A percentile compares a stretch with the other conserved stretches of the same genome.
phyloP scores from a whole-genome alignment of 2,329 filamentous ascomycete genomes.

The Verticillium zaregamsianum region DNA sequence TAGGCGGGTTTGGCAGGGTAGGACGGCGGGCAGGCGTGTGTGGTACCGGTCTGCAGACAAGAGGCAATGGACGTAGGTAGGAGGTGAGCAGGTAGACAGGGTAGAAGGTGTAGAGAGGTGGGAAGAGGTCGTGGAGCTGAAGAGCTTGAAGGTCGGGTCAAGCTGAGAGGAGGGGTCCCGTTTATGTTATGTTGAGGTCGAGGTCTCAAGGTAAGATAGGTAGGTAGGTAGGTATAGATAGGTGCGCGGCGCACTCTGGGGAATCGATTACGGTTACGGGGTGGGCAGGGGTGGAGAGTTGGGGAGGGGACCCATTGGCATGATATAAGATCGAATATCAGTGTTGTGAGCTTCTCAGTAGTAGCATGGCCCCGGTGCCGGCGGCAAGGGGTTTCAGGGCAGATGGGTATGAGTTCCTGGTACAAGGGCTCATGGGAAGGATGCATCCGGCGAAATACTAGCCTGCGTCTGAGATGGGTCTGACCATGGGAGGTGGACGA shows the following conservation, averaged over 20 bases:
- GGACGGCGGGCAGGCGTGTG: conserved; percentile 13
- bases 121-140: conserved; percentile 1
- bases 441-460: background rate
- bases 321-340: background rate
- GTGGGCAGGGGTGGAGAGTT: background rate
- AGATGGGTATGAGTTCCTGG: background rate
- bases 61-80: background rate
- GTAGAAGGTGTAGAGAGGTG: background rate
- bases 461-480: background rate
- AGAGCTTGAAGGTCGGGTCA: conserved; percentile 6
- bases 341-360: background rate
- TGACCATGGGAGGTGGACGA: background rate
- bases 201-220: background rate
- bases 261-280: background rate
- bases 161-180: conserved; percentile 2
- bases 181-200: conserved; percentile 1
- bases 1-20: conserved; percentile 8
- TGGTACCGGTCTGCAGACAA: background rate
- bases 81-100: background rate
- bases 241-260: background rate
- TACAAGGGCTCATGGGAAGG: background rate
- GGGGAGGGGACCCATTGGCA: background rate
- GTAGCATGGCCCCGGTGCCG: background rate
- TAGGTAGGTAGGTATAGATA: background rate
- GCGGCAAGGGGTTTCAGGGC: conserved; percentile 1